Evolutionary conservation across 352 stramenopile species (phyloP).

Genomic region (Phytophthora podocarpi): DNA sequence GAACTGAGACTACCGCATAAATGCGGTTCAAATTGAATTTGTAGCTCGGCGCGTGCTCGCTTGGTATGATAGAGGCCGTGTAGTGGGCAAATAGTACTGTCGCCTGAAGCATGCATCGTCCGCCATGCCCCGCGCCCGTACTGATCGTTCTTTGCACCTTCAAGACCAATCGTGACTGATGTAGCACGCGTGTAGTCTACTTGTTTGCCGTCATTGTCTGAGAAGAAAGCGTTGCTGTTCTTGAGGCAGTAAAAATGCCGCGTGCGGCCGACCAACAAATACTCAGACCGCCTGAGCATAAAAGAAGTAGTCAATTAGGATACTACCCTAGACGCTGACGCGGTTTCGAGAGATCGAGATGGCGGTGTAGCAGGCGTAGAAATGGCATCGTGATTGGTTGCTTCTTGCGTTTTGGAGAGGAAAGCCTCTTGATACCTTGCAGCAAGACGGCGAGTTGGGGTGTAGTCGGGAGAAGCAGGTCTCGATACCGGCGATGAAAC

Average conservation of each 20-base stretch:
- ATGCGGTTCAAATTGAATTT: neutral
- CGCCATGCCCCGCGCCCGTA: conserved; percentile 15
- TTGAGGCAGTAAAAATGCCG: conserved; percentile 17
- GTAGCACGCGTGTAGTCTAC: neutral
- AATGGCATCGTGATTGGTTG: conserved; percentile 15
- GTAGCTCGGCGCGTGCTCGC: neutral
- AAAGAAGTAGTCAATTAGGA: conserved; percentile 21
- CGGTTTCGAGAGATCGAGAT: conserved; percentile 5
- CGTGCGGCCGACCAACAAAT: neutral
- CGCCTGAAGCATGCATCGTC: conserved; percentile 16
- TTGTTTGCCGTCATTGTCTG: conserved; percentile 12
- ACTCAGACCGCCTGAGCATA: conserved; percentile 15
- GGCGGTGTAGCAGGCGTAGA: conserved; percentile 5
- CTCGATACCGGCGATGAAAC: neutral
- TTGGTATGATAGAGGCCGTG: conserved; percentile 2
- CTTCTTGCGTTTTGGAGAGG: conserved; percentile 1
- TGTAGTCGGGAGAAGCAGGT: neutral
- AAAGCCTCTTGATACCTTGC: conserved; percentile 10
- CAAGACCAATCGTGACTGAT: conserved; percentile 15
- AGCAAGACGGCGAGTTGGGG: neutral
- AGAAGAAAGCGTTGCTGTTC: conserved; percentile 15
- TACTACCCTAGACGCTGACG: conserved; percentile 12
- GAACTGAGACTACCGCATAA: conserved; percentile 7
- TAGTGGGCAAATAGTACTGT: conserved; percentile 2
- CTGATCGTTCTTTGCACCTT: conserved; percentile 20